Evolutionary conservation across 2,329 filamentous ascomycete genomes (phyloP).

Genomic region (Daldinia sp.): DNA sequence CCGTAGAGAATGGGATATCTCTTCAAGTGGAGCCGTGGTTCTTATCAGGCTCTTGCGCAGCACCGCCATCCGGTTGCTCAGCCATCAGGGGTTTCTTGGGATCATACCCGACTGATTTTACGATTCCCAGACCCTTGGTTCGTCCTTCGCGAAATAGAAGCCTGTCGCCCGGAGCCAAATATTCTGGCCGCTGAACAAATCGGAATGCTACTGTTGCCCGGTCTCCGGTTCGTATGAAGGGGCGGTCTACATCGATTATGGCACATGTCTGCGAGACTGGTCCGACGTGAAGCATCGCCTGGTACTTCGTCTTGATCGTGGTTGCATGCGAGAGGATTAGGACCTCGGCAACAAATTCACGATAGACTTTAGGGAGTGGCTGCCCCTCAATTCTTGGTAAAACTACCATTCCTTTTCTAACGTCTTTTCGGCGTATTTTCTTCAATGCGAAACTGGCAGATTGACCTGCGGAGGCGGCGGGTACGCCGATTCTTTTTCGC

Average conservation of each 20-base stretch:
- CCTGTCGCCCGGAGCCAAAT: constrained; percentile 85
- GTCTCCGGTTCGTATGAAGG: constrained; percentile 92
- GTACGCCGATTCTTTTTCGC: constrained; percentile 88
- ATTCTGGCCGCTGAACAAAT: constrained; percentile 94
- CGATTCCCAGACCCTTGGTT: constrained; percentile 94
- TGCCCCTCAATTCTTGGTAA: constrained; percentile 81
- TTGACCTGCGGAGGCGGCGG: constrained; percentile 88
- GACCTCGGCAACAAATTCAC: constrained; percentile 85
- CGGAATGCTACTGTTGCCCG: constrained; percentile 93
- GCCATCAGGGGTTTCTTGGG: constrained; percentile 56
- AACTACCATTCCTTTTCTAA: constrained; percentile 98
- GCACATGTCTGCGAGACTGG: constrained; percentile 94
- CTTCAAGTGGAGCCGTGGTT: constrained; percentile 28
- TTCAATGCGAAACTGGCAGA: constrained; percentile 92
- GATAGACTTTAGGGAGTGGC: constrained; percentile 73
- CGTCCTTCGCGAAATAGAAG: constrained; percentile 93
- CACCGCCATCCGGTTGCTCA: constrained; percentile 24
- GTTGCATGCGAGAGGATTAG: constrained; percentile 95
- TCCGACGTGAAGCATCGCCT: constrained; percentile 97
- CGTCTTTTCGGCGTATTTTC: constrained; percentile 86
- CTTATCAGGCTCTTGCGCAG: constrained; percentile 13
- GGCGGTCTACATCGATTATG: constrained; percentile 97
- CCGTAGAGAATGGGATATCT: constrained; percentile 26
- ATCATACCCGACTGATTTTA: constrained; percentile 91
- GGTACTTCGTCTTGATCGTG: constrained; percentile 95